Evolutionary conservation across 768 basidiomycete species (phyloP).

Genomic region (Dacryopinax primogenitus): DNA sequence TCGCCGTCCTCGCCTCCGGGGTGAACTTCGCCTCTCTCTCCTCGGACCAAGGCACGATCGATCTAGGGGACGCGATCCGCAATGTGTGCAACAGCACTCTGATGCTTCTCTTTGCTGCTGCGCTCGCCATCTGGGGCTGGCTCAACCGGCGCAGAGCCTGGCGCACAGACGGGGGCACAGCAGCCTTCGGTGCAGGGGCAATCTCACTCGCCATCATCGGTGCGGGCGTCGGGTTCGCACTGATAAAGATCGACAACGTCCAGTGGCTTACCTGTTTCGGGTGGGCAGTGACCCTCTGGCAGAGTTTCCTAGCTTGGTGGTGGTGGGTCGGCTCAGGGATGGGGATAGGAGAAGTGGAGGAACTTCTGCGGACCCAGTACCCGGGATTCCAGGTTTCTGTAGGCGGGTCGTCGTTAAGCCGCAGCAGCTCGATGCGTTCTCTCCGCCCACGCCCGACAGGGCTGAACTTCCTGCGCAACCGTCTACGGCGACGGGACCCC

Average conservation of each 20-base stretch:
- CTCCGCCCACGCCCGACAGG: background rate
- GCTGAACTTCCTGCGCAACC: background rate
- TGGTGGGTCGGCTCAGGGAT: slow-evolving; percentile 92
- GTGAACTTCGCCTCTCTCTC: slow-evolving; percentile 74
- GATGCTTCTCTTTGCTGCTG: slow-evolving; percentile 82
- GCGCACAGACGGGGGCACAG: slow-evolving; percentile 93
- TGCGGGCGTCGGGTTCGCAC: slow-evolving; percentile 60
- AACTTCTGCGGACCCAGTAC: slow-evolving; percentile 36
- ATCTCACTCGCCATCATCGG: slow-evolving; percentile 69
- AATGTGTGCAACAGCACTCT: slow-evolving; percentile 95
- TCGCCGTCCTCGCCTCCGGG: slow-evolving; percentile 69
- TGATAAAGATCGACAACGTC: slow-evolving; percentile 77
- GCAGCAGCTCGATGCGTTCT: background rate
- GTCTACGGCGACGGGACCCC: background rate
- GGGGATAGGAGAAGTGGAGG: slow-evolving; percentile 58
- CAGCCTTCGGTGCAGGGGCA: slow-evolving; percentile 79
- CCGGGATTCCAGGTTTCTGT: slow-evolving; percentile 7
- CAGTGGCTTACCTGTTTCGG: slow-evolving; percentile 85
- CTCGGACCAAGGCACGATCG: slow-evolving; percentile 30
- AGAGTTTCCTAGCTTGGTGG: slow-evolving; percentile 89
- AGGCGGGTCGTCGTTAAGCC: background rate
- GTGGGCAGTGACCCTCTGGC: slow-evolving; percentile 92
- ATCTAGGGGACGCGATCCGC: slow-evolving; percentile 58
- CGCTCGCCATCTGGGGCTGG: slow-evolving; percentile 86
- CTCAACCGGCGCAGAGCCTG: slow-evolving; percentile 86